Percentiles rank a stretch among this genome's conserved stretches.
These are phyloP conservation scores for Fusarium sarcochroum DNA, from an alignment of 2,329 filamentous ascomycete species.

Conservation along the genomic window DNA sequence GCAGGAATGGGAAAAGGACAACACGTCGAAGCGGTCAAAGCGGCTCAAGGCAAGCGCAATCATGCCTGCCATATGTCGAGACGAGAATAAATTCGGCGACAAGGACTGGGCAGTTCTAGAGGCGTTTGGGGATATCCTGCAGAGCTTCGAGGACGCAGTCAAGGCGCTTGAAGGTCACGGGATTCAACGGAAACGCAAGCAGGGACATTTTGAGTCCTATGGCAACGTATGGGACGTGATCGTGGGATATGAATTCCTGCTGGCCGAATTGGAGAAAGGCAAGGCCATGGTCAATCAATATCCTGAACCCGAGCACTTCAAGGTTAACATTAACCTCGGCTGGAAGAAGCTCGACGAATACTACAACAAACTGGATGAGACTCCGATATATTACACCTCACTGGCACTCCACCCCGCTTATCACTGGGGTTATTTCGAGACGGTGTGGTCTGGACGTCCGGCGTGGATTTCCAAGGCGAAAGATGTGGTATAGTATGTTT, in stretches of 20 bases:
- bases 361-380: slow-evolving; percentile 9
- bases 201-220: neutral
- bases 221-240: slow-evolving; percentile 20
- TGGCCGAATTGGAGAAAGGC: slow-evolving; percentile 6
- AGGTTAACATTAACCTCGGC: slow-evolving; percentile 23
- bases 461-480: too few species aligned
- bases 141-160: neutral
- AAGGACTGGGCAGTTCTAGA: slow-evolving; percentile 10
- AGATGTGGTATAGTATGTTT: too few species aligned
- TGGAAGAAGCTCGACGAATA: slow-evolving; percentile 30
- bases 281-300: slow-evolving; percentile 4
- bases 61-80: too few species aligned
- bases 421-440: slow-evolving; percentile 27
- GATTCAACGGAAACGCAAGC: neutral
- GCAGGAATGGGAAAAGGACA: too few species aligned
- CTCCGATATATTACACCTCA: slow-evolving; percentile 22
- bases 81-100: neutral
- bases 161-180: neutral
- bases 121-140: neutral
- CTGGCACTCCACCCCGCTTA: slow-evolving; percentile 20
- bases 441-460: neutral
- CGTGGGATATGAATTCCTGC: slow-evolving; percentile 21
- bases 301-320: slow-evolving; percentile 22
- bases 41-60: too few species aligned
- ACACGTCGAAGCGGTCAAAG: too few species aligned